Percentiles rank a stretch among this genome's conserved stretches.
phyloP scores from a whole-genome alignment of 1,139 yeast genomes.

The Ogataea hybrid region DNA sequence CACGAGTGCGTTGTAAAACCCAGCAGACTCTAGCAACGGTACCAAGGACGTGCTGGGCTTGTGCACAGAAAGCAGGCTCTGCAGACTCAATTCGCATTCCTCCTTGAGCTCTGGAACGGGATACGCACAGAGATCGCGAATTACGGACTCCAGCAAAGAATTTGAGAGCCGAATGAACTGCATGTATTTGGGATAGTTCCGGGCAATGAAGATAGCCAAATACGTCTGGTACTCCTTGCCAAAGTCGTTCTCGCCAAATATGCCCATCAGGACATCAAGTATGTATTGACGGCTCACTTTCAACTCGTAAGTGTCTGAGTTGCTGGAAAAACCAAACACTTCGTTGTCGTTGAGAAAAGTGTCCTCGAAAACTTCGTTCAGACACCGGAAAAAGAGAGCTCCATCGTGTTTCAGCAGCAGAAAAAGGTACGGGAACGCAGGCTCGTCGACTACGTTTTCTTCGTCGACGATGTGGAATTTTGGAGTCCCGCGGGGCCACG shows the following conservation, averaged over 20 bases:
- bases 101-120: constrained; percentile 39
- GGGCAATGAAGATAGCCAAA: constrained; percentile 65
- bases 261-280: constrained; percentile 61
- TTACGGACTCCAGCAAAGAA: constrained; percentile 45
- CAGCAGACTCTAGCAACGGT: constrained; percentile 49
- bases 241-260: constrained; percentile 41
- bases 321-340: constrained; percentile 20
- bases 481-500: constrained; percentile 43
- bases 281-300: constrained; percentile 60
- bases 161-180: constrained; percentile 76
- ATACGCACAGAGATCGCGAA: constrained; percentile 50
- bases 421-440: constrained; percentile 59
- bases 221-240: constrained; percentile 38
- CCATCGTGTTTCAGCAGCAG: constrained; percentile 50
- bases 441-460: constrained; percentile 32
- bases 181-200: constrained; percentile 75
- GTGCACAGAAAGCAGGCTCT: constrained; percentile 60
- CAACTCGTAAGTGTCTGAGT: constrained; percentile 28
- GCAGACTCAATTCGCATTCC: constrained; percentile 74
- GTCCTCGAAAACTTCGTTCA: constrained; percentile 82
- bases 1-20: constrained; percentile 58
- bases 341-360: constrained; percentile 56
- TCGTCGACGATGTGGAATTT: constrained; percentile 30
- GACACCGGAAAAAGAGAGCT: constrained; percentile 56
- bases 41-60: constrained; percentile 52